Percentiles rank a stretch among this genome's conserved stretches.
Evolutionary conservation across 768 basidiomycete species (phyloP).

Genomic region (Lactifluus hygrophoroides): DNA sequence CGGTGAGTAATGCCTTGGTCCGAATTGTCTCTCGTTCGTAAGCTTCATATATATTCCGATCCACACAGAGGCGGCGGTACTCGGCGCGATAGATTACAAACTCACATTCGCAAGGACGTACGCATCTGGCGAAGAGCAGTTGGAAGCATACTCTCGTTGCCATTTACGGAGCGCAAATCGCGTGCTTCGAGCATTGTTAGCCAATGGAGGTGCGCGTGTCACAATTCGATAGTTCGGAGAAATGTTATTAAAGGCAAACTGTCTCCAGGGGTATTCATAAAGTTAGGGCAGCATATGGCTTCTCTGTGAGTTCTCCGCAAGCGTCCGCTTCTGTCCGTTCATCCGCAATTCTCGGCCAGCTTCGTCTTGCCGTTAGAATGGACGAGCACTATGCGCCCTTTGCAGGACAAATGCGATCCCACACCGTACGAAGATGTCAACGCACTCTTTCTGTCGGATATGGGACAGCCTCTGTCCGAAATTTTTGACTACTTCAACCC

Average conservation of each 20-base stretch:
- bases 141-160: constrained; percentile 60
- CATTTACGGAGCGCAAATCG: constrained; percentile 77
- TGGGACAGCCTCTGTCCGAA: constrained; percentile 61
- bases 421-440: constrained; percentile 76
- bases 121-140: constrained; percentile 39
- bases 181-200: constrained; percentile 73
- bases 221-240: not conserved
- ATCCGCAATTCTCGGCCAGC: constrained; percentile 27
- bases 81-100: constrained; percentile 67
- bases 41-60: constrained; percentile 21
- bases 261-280: constrained; percentile 66
- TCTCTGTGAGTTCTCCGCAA: constrained; percentile 37
- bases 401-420: constrained; percentile 92
- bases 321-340: constrained; percentile 17
- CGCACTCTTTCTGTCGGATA: constrained; percentile 67
- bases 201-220: constrained; percentile 67
- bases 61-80: constrained; percentile 46
- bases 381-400: constrained; percentile 46
- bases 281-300: constrained; percentile 85
- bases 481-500: constrained; percentile 83
- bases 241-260: not conserved
- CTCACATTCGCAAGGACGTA: constrained; percentile 49
- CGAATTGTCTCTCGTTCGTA: not conserved
- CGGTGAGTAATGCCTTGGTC: constrained; percentile 32
- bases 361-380: constrained; percentile 55